These are phyloP conservation scores for Zasmidium angulare DNA, from an alignment of 2,329 filamentous ascomycete species.

Conservation along the genomic window DNA sequence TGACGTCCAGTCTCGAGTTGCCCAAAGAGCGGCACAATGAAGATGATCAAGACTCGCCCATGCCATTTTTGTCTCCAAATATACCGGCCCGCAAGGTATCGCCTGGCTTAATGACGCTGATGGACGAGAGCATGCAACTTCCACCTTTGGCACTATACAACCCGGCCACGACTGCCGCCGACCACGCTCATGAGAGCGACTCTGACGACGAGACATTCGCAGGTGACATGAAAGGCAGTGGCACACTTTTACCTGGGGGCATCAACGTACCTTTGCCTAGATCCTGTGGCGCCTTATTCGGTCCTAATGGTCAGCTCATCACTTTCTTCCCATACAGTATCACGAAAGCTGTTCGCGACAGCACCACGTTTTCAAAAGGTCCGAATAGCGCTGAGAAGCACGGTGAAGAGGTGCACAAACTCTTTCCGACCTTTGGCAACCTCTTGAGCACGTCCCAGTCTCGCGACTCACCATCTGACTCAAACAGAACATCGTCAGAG, in stretches of 20 bases:
- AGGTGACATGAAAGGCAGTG: slow-evolving; percentile 44
- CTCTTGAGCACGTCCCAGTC: slow-evolving; percentile 5
- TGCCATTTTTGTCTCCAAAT: slow-evolving; percentile 34
- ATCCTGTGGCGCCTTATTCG: slow-evolving; percentile 58
- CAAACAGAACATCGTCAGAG: not conserved
- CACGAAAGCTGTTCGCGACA: slow-evolving; percentile 28
- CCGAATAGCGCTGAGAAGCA: slow-evolving; percentile 42
- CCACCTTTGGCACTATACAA: slow-evolving; percentile 59
- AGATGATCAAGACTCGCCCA: slow-evolving; percentile 26
- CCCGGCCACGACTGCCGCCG: slow-evolving; percentile 41
- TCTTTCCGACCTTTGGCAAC: slow-evolving; percentile 34
- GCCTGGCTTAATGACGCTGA: slow-evolving; percentile 37
- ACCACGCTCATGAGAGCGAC: slow-evolving; percentile 30
- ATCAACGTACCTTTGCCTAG: slow-evolving; percentile 64
- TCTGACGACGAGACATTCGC: slow-evolving; percentile 67
- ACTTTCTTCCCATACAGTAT: slow-evolving; percentile 59
- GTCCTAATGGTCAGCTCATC: slow-evolving; percentile 56
- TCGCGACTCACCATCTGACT: not conserved
- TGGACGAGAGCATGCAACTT: slow-evolving; percentile 56
- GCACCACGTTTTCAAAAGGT: not conserved
- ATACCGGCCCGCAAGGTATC: slow-evolving; percentile 28
- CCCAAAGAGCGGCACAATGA: slow-evolving; percentile 15
- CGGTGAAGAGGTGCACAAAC: slow-evolving; percentile 48
- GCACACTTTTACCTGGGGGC: slow-evolving; percentile 59
- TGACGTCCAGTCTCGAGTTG: slow-evolving; percentile 32